Base-by-base conservation (phyloP, 129 eudicot species). In the Helianthus tuberosus region DNA sequence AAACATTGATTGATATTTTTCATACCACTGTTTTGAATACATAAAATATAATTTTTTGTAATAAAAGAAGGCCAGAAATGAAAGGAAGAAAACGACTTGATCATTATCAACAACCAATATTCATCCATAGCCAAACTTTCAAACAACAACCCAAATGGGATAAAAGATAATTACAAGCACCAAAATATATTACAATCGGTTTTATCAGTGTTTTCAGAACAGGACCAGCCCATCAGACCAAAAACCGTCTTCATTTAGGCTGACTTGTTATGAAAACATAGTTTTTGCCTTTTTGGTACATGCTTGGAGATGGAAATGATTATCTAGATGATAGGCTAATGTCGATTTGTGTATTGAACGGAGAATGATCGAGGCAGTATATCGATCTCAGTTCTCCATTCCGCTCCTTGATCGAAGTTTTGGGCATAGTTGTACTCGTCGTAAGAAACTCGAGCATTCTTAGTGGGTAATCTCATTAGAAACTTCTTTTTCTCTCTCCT, bases 351-450 rank as follows among this genome's bases (percentile, higher is more conserved):
- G 49, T 74, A 87, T 48, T 85, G 79, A 41, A 84, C 79, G 9
- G 88, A 84, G 49, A 87, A 84, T 1, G 91, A 84, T 43, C 86
- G 29, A 46, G 88, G 68, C 1, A 87, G 55, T 9, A 52, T 46
- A 69, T 84, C 88, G 0, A 70, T 65, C 23, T 81, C 71, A 11
- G 69, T 51, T 68, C 72, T 80, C 78, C 80, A 83, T 53, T 75
- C 86, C 1, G 77, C 71, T 2, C 88, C 91, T 12, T 81, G 84
- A 73, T 86, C 88, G 11, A 87, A 87, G 67, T 87, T 87, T 8
- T 84, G 84, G 4, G 80, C 48, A 20, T 87, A 84, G 13, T 83
- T 49, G 25, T 81, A 76, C 16, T 84, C 69, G 16, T 76, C 81
- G 69, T 84, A 82, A 63, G 88, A 82, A 14, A 50, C 77, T 23